These are phyloP conservation scores for Diaporthe longicolla DNA, from an alignment of 2,329 filamentous ascomycete genomes.

Conservation along the genomic window DNA sequence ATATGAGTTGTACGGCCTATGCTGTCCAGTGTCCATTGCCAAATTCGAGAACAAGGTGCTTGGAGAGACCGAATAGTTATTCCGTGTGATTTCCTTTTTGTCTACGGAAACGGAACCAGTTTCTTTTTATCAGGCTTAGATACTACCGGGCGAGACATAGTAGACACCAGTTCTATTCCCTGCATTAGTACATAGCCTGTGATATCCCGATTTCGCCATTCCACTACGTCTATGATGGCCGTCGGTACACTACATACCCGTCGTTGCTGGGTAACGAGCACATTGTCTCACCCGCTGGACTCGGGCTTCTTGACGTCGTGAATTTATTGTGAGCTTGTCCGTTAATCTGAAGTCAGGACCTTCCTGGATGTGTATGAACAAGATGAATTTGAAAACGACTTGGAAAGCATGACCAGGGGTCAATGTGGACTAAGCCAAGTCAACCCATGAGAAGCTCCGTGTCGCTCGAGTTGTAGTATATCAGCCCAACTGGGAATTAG, in stretches of 20 bases:
- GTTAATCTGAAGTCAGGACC: too few relatives aligned
- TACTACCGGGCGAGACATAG: neutral
- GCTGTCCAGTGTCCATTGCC: too few relatives aligned
- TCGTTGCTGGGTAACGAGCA: conserved; percentile 13
- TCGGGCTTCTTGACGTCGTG: neutral
- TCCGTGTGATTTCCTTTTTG: neutral
- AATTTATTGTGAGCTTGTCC: neutral
- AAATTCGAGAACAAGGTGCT: neutral
- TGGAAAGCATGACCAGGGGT: neutral
- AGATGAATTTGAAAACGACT: neutral
- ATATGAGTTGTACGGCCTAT: neutral
- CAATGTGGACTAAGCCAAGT: neutral
- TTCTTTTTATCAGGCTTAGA: too few relatives aligned
- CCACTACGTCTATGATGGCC: neutral
- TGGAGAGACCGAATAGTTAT: neutral
- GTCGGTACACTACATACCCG: neutral
- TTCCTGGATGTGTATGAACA: too few relatives aligned
- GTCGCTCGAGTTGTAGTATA: neutral
- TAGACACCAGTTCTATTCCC: neutral
- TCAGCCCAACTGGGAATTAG: too few relatives aligned
- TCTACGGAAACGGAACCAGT: too few relatives aligned
- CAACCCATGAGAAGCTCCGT: neutral
- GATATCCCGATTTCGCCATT: neutral
- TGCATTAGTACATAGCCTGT: neutral
- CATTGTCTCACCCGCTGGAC: neutral